Evolutionary conservation across 768 basidiomycete species (phyloP), one percentile per base, ranked within the genome.

Genomic region (Tricholomella constricta): DNA sequence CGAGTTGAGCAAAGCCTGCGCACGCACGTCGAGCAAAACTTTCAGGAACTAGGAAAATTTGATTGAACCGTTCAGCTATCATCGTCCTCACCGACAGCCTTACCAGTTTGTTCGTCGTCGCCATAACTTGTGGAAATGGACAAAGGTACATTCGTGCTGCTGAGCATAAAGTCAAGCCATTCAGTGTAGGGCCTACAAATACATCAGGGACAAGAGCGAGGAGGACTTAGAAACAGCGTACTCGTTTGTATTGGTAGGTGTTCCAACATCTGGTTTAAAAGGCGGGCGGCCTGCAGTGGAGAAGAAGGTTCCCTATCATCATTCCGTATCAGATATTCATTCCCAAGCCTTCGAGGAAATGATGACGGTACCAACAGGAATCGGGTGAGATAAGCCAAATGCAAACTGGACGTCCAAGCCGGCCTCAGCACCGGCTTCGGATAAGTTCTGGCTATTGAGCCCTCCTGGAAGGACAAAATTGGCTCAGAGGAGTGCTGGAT

Each of bases 81-180:
- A 19, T 1, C 38, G 11, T 20, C 19, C 27, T 8, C 2, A 23
- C 43, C 11, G 20, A 8, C n/a, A n/a, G 23, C 51, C 60, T 34
- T 52, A 85, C 85, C 80, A 25, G 86, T 83, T 63, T 87, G 86
- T 51, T 91, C 89, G 52, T 82, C 78, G 42, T 90, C 88, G 3
- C 78, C 85, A 62, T 90, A 90, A 57, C 84, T 86, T 0, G 85
- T 89, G 0, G 86, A 86, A 35, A 91, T 87, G 5, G 81, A 73
- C 56, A 81, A 77, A 12, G 87, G 85, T 2, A 78, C 65, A 34
- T 72, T 62, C 9, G 68, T 45, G n/a, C 80, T 76, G 11, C 56
- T 59, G 0, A 81, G 68, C n/a, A 88, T 63, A 52, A 78, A 84
- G 36, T 84, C 75, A 14, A 90, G 68, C 88, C 88, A 89, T 74